Percentiles rank a stretch among this genome's conserved stretches.
Conservation (phyloP, 139 green algal genomes). For the Trebouxia sp. region DNA sequence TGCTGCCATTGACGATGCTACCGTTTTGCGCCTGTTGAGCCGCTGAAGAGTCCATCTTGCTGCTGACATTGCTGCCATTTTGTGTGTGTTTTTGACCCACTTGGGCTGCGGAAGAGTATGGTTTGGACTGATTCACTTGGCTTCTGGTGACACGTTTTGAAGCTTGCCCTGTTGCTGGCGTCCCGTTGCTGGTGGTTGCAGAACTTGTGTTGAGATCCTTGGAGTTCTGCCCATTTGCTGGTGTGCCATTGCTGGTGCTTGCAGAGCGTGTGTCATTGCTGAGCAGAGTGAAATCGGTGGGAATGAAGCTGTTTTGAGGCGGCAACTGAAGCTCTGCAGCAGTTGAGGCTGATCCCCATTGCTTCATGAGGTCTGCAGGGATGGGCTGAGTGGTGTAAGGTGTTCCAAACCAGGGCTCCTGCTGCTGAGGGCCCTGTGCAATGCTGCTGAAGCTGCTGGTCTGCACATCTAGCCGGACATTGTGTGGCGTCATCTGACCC, state of each 20-base stretch:
- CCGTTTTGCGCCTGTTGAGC: too few species aligned
- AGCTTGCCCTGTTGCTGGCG: background rate
- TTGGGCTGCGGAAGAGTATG: background rate
- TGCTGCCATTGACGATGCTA: too few species aligned
- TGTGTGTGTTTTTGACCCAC: constrained; percentile 1
- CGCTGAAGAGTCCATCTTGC: too few species aligned
- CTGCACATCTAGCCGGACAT: constrained; percentile 71
- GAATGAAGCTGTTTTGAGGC: constrained; percentile 82
- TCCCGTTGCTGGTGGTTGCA: background rate
- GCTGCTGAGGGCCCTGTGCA: background rate
- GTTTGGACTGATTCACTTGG: background rate
- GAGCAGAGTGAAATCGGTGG: constrained; percentile 66
- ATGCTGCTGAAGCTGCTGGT: constrained; percentile 47
- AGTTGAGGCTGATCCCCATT: constrained; percentile 39
- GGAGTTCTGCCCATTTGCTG: background rate
- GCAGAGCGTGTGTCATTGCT: constrained; percentile 3
- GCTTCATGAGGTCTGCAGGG: constrained; percentile 38
- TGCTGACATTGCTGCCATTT: constrained; percentile 7
- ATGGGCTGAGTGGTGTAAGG: constrained; percentile 45
- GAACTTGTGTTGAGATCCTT: background rate
- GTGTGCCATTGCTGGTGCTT: constrained; percentile 5
- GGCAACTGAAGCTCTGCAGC: constrained; percentile 70
- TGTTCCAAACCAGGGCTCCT: constrained; percentile 80
- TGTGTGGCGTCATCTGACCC: constrained; percentile 38
- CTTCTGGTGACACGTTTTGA: background rate